Base-by-base conservation (phyloP, 2,329 filamentous ascomycete genomes). In the Waltergamsia citrina region DNA sequence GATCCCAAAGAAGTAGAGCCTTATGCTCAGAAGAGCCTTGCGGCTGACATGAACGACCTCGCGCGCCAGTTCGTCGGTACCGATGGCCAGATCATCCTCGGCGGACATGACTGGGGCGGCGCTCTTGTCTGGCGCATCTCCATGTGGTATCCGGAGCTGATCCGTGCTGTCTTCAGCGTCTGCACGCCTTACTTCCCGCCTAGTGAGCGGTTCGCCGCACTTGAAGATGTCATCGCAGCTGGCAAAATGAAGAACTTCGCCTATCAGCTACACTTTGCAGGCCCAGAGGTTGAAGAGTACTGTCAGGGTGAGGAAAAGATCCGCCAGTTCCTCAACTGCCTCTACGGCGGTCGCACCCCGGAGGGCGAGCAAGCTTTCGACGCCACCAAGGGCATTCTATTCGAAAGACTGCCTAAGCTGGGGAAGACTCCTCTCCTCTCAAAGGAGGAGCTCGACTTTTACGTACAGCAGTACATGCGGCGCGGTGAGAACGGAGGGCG, bases 61-160 rank as follows among this genome's bases (percentile, higher is more conserved):
- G 76, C 81, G 6, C 62, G 61, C 38, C 69, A 79, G 41, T 59
- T 65, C 35, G 59, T 62, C 19, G 57, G 64, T 34, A 34, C 62
- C 52, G 28, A 63, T 55, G 52, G 52, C 7, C 60, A 60, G 36
- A 81, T 94, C 49, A 79, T 95, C 37, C 70, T 95, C 11, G 86
- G 87, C 32, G 90, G 87, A 7, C 90, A 95, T 60, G 90, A 96
- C 59, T 95, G 90, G 85, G 90, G 90, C 54, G 87, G 85, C 46
- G 67, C 70, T 3, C 65, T 88, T 19, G 79, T 81, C 35, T 93
- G 85, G 68, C 76, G 86, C 35, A 61, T 82, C 37, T 77, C 80
- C 11, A 70, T 82, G 41, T 85, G 78, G 70, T 67, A 87, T 48
- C 85, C 85, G 0, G 60, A 78, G 26, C 65, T 93, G 10, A 65